Evolutionary conservation across 306 rosid species (phyloP).

Genomic region (Ormosia emarginata): DNA sequence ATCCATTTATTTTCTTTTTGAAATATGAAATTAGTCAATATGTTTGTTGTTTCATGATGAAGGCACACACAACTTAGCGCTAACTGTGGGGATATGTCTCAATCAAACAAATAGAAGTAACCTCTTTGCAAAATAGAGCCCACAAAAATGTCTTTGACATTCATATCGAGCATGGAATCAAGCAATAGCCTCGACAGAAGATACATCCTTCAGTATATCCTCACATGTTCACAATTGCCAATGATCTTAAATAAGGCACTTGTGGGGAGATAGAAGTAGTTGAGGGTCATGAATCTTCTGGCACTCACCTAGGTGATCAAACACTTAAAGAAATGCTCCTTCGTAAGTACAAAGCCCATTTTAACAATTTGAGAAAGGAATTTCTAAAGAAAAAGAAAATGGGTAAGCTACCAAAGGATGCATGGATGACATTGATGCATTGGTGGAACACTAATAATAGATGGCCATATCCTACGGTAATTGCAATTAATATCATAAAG

Average conservation of each 20-base stretch:
- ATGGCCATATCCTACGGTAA: slow-evolving; percentile 95
- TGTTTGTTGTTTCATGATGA: no score
- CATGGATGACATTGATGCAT: slow-evolving; percentile 46
- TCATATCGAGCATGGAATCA: no score
- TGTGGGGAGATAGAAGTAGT: slow-evolving; percentile 40
- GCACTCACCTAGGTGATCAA: slow-evolving; percentile 23
- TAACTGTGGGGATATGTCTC: no score
- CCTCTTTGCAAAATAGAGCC: no score
- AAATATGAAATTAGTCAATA: no score
- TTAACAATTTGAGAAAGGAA: slow-evolving; percentile 64
- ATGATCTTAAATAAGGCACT: slow-evolving; percentile 14
- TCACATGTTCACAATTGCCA: neutral
- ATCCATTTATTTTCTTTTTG: no score
- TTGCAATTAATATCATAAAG: neutral
- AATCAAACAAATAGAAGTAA: no score
- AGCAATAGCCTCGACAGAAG: no score
- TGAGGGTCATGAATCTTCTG: slow-evolving; percentile 21
- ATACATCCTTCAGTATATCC: neutral
- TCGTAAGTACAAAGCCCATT: slow-evolving; percentile 74
- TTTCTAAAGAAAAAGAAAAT: slow-evolving; percentile 70
- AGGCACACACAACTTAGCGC: no score
- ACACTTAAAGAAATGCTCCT: slow-evolving; percentile 73
- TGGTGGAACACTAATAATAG: slow-evolving; percentile 78
- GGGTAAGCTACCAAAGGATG: slow-evolving; percentile 82
- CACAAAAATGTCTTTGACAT: no score